Evolutionary conservation across 1,139 yeast genomes (phyloP).

Genomic region (Kodamaea derodonti): DNA sequence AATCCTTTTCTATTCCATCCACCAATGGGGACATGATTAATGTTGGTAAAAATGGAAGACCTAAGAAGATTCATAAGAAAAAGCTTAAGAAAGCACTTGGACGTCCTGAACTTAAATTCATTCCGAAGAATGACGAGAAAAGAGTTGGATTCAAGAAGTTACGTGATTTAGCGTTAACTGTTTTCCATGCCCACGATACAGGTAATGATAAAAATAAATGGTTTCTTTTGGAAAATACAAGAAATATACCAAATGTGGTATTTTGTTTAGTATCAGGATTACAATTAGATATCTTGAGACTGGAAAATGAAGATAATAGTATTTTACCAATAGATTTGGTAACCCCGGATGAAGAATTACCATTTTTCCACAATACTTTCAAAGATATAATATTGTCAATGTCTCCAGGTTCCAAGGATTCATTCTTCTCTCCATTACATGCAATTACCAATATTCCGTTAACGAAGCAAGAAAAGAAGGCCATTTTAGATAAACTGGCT

Average conservation of each 20-base stretch:
- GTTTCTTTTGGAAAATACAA: slow-evolving; percentile 5
- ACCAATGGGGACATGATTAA: slow-evolving; percentile 1
- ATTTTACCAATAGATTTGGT: slow-evolving; percentile 9
- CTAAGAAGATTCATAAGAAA: slow-evolving; percentile 29
- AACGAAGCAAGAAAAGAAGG: slow-evolving; percentile 50
- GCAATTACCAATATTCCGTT: slow-evolving; percentile 56
- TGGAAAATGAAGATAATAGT: slow-evolving; percentile 1
- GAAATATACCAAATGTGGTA: slow-evolving; percentile 40
- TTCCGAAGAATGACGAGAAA: slow-evolving; percentile 11
- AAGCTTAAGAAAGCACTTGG: slow-evolving; percentile 32
- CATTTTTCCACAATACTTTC: slow-evolving; percentile 39
- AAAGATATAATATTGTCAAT: slow-evolving; percentile 38
- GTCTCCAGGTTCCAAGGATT: slow-evolving; percentile 62
- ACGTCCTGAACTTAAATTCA: slow-evolving; percentile 22
- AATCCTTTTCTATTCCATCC: slow-evolving; percentile 15
- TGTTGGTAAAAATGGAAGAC: slow-evolving; percentile 2
- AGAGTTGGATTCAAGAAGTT: slow-evolving; percentile 35
- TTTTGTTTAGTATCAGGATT: slow-evolving; percentile 69
- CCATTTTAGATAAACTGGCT: slow-evolving; percentile 28
- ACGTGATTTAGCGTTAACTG: slow-evolving; percentile 45
- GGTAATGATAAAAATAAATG: slow-evolving; percentile 4
- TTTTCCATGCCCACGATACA: slow-evolving; percentile 3
- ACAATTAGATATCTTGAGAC: slow-evolving; percentile 14
- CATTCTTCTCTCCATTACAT: slow-evolving; percentile 51
- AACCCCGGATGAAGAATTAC: slow-evolving; percentile 20